phyloP scores from a whole-genome alignment of 2,329 filamentous ascomycete species.

The Pseudogymnoascus sp. region DNA sequence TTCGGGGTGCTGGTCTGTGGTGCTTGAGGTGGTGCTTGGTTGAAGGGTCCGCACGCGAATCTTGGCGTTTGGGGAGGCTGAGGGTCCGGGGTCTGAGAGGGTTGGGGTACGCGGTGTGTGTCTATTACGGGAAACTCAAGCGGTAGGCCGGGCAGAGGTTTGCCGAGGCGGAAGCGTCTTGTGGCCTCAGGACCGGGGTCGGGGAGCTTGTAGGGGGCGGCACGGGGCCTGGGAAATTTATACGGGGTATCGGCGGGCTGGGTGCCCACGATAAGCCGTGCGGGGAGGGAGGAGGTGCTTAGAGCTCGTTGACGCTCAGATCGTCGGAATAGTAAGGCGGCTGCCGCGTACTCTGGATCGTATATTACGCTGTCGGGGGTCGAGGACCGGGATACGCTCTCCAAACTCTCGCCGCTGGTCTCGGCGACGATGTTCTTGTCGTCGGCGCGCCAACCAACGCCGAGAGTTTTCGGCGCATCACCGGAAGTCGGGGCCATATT shows the following conservation, averaged over 20 bases:
- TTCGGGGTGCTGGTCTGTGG: neutral
- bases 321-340: neutral
- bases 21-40: neutral
- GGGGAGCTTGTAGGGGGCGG: neutral
- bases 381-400: neutral
- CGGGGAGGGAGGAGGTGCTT: neutral
- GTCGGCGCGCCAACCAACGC: neutral
- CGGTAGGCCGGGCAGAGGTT: neutral
- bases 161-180: neutral
- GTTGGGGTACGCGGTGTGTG: neutral
- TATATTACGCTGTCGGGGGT: neutral
- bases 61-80: conserved; percentile 2
- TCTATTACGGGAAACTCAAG: neutral
- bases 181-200: neutral
- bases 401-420: neutral
- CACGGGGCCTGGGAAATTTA: neutral
- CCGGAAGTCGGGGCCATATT: neutral
- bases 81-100: neutral
- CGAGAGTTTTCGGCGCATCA: neutral
- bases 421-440: neutral
- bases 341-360: neutral
- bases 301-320: neutral
- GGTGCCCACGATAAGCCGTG: neutral
- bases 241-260: neutral
- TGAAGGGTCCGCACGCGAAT: neutral